A percentile compares a stretch with the other conserved stretches of the same genome.
phyloP scores from a whole-genome alignment of 192 early-diverging fungal genomes.

The Entomortierella lignicola region DNA sequence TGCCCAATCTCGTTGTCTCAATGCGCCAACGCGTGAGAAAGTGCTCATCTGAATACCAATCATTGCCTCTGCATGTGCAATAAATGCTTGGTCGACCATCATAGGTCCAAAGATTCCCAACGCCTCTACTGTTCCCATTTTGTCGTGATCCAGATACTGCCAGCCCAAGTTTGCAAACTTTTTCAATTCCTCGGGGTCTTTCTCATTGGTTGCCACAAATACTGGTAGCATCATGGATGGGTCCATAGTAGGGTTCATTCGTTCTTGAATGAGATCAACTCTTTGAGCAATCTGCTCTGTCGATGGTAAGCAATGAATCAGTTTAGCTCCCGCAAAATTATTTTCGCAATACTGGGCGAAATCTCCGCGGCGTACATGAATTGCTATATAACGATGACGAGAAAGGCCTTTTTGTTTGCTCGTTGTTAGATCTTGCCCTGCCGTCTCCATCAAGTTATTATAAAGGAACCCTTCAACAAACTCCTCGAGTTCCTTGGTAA shows the following conservation, averaged over 20 bases:
- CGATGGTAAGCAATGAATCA: constrained; percentile 28
- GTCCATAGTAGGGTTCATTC: not conserved
- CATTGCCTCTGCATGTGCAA: constrained; percentile 27
- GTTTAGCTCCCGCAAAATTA: constrained; percentile 6
- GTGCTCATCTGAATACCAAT: constrained; percentile 39
- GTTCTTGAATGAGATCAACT: constrained; percentile 5
- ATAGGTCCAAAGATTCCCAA: constrained; percentile 41
- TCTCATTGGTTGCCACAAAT: constrained; percentile 38
- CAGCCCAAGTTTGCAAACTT: constrained; percentile 28
- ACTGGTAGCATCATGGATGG: constrained; percentile 11
- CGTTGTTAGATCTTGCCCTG: not conserved
- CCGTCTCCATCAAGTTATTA: not conserved
- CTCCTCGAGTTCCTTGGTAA: constrained; percentile 16
- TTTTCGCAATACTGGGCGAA: constrained; percentile 26
- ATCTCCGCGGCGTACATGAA: constrained; percentile 36
- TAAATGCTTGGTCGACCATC: constrained; percentile 39
- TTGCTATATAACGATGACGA: constrained; percentile 11
- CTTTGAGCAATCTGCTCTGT: constrained; percentile 13
- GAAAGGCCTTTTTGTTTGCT: not conserved
- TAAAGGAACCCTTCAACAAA: constrained; percentile 24
- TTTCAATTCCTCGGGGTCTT: constrained; percentile 9
- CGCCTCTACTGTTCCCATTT: constrained; percentile 15
- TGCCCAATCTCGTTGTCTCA: constrained; percentile 32
- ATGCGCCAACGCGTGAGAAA: constrained; percentile 31
- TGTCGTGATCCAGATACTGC: constrained; percentile 23